Evolutionary conservation across 2,329 filamentous ascomycete species (phyloP).

Genomic region (Mariannaea sp.): DNA sequence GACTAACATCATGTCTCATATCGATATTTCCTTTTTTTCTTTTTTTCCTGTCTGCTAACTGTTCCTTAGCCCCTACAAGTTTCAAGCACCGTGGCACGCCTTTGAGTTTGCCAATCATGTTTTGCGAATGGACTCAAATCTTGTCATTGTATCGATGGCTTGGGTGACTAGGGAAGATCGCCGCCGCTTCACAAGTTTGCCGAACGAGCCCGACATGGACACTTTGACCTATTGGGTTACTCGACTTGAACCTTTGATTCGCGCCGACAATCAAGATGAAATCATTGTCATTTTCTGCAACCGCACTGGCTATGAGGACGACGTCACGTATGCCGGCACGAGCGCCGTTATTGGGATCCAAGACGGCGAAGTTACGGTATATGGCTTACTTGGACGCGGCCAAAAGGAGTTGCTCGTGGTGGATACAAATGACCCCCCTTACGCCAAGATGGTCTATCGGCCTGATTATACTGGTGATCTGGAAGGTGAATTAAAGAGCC

Average conservation of each 20-base stretch:
- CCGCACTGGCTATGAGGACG: conserved; percentile 68
- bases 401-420: conserved; percentile 71
- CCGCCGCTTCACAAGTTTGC: conserved; percentile 51
- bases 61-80: conserved; percentile 43
- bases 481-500: background rate
- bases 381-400: conserved; percentile 71
- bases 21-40: background rate
- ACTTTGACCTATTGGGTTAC: conserved; percentile 78
- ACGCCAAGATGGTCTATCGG: conserved; percentile 50
- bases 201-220: conserved; percentile 69
- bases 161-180: conserved; percentile 69
- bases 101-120: conserved; percentile 60
- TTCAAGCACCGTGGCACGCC: conserved; percentile 44
- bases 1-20: background rate
- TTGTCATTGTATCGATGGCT: conserved; percentile 77
- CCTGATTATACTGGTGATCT: conserved; percentile 3
- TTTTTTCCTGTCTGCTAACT: conserved; percentile 12
- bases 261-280: conserved; percentile 57
- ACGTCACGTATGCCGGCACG: conserved; percentile 73
- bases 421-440: conserved; percentile 58
- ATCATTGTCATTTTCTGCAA: conserved; percentile 75
- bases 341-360: conserved; percentile 72
- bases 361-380: conserved; percentile 68
- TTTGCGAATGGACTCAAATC: conserved; percentile 57
- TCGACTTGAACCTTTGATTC: conserved; percentile 69